Evolutionary conservation across 768 basidiomycete genomes (phyloP), one percentile per base, ranked within the genome.

Genomic region (Naganishia onofrii): DNA sequence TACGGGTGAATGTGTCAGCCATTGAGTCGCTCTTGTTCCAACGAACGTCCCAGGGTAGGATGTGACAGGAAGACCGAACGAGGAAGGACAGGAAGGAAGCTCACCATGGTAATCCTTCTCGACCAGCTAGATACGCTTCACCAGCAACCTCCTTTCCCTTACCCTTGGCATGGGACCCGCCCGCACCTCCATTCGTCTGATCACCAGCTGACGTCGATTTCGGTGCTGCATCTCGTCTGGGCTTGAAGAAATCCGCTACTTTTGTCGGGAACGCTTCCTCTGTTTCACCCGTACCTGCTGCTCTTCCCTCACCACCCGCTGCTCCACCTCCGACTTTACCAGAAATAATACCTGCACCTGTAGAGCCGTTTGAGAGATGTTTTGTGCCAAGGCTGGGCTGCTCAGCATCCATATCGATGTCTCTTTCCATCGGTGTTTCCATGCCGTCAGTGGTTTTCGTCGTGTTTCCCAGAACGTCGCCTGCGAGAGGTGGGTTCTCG

Each of bases 91-190:
- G 29, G 9, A 9, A 23, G 12, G 31, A 51, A 60, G 78, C 86
- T 76, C 76, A 93, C 93, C 93, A 97, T 51, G 93, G 93, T 42
- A 97, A 81, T 86, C 93, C 58, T 83, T 90, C 79, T 91, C 93
- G 26, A 88, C 89, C 80, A 90, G 93, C 54, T 21, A 60, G 36
- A 42, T 67, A 55, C 10, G 69, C 67, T 17, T 60, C 48, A 21
- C 28, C 29, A 10, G 23, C 55, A 53, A 29, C 26, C 42, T 65
- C 69, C 64, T 58, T 72, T 68, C 56, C 70, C 73, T 55, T 74
- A 71, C 55, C 71, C 73, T 54, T 75, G 66, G 54, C 19, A 57
- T 28, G 3, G 3, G 19, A 53, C 69, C 57, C 56, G n/a, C n/a
- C n/a, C n/a, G n/a, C n/a, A 38, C 38, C 29, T 23, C 56, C 51